Conservation (phyloP, 1,139 yeast species). For the Hemisphaericaspora xylanilytica region DNA sequence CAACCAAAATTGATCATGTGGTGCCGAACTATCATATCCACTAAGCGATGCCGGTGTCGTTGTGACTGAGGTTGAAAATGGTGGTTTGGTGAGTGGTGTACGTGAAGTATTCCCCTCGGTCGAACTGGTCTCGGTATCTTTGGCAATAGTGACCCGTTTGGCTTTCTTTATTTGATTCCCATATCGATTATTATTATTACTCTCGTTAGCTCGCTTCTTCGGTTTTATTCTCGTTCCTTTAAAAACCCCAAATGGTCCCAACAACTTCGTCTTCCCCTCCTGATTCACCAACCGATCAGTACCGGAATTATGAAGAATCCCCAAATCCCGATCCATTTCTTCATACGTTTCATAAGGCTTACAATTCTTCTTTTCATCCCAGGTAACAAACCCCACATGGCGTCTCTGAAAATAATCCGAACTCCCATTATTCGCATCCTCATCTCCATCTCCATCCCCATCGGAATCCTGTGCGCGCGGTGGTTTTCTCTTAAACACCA, state of each 20-base stretch:
- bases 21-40: slow-evolving; percentile 12
- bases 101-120: slow-evolving; percentile 5
- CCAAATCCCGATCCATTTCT: slow-evolving; percentile 75
- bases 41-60: slow-evolving; percentile 4
- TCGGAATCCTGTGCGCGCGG: slow-evolving; percentile 19
- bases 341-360: slow-evolving; percentile 68
- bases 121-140: background rate
- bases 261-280: slow-evolving; percentile 51
- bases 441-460: slow-evolving; percentile 26
- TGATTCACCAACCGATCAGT: slow-evolving; percentile 30
- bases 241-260: slow-evolving; percentile 88
- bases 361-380: slow-evolving; percentile 38
- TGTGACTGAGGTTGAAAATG: slow-evolving; percentile 3
- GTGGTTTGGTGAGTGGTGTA: background rate
- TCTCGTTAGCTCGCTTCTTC: slow-evolving; percentile 7
- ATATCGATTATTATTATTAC: no score
- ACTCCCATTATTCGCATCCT: no score
- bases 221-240: slow-evolving; percentile 10
- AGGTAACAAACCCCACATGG: slow-evolving; percentile 71
- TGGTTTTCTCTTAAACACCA: slow-evolving; percentile 20
- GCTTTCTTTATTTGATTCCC: background rate
- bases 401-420: slow-evolving; percentile 63
- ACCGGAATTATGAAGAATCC: slow-evolving; percentile 56
- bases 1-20: slow-evolving; percentile 54
- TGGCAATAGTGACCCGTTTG: background rate